Base-by-base conservation (phyloP, 2,329 filamentous ascomycete species). In the Beauveria sp. region DNA sequence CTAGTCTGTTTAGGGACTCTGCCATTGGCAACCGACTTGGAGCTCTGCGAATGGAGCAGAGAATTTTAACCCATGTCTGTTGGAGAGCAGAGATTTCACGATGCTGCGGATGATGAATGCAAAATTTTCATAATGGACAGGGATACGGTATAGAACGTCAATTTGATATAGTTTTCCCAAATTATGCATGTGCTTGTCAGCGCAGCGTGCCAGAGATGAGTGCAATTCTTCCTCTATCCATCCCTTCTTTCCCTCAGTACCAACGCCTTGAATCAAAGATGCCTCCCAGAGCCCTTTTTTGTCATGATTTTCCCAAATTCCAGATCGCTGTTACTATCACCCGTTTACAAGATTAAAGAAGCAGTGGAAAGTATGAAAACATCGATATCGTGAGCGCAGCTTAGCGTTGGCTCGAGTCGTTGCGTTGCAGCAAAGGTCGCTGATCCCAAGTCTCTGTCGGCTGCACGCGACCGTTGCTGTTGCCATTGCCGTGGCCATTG, bases 391-490 rank as follows among this genome's bases (percentile, higher is more conserved):
- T 43, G 14, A 10, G 20, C 16, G 18, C 45, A 34, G 16, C 1
- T 40, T 40, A 60, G 24, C 42, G 50, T n/a, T 53, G 58, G 24
- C 26, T 51, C 10, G 70, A 71, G 51, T 66, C 65, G 22, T 69
- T 70, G 38, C 74, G 70, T 62, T 73, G 66, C 53, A 76, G 64
- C 57, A 75, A 61, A 18, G 78, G 78, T 52, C 77, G 70, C 61
- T 76, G 73, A 55, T 79, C 78, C 73, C 75, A 79, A 6, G 66
- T 68, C 5, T 71, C 69, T 18, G 72, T 69, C 57, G 65, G 65
- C 20, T 67, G 68, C 16, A 68, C 71, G 6, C 67, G 66, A 18
- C 67, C 65, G 10, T 52, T 52, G n/a, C 67, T 64, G n/a, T 57
- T 31, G 18, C 24, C 26, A 6, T 34, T 46, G 10, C 12, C 10